These are phyloP conservation scores for Arbutus unedo DNA, from an alignment of 148 eudicot genomes.

Conservation along the genomic window DNA sequence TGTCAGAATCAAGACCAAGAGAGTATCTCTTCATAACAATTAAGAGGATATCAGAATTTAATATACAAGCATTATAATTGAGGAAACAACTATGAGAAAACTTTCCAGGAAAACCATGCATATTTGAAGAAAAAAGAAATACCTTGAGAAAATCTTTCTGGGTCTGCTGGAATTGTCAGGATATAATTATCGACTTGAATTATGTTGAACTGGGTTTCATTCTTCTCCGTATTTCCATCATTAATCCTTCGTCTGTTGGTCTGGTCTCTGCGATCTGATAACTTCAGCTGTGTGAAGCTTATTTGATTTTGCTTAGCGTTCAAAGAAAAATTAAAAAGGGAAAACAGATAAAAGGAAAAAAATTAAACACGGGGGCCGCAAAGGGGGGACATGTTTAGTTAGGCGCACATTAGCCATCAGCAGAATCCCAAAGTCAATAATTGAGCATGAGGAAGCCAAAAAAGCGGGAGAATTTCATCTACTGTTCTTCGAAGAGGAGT, in stretches of 20 bases:
- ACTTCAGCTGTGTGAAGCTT: background rate
- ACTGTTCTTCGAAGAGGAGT: no score
- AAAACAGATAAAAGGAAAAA: background rate
- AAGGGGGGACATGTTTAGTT: background rate
- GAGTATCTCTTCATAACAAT: background rate
- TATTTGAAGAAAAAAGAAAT: conserved; percentile 7
- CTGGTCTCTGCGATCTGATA: background rate
- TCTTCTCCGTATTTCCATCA: background rate
- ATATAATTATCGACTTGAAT: background rate
- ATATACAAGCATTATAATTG: background rate
- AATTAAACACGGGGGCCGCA: background rate
- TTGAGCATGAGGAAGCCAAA: background rate
- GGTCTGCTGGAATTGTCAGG: conserved; percentile 18
- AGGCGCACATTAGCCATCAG: conserved; percentile 18
- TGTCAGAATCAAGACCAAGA: background rate
- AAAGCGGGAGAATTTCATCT: background rate
- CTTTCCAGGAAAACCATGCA: background rate
- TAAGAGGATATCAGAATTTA: background rate
- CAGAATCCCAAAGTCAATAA: conserved; percentile 12
- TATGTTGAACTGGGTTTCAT: conserved; percentile 2
- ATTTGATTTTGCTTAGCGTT: background rate
- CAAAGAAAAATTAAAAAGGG: background rate
- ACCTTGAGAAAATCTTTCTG: conserved; percentile 21
- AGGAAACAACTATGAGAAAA: background rate
- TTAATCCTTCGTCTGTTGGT: background rate